Evolutionary conservation across 2,329 filamentous ascomycete species (phyloP).

Genomic region (Calonectria pteridis): DNA sequence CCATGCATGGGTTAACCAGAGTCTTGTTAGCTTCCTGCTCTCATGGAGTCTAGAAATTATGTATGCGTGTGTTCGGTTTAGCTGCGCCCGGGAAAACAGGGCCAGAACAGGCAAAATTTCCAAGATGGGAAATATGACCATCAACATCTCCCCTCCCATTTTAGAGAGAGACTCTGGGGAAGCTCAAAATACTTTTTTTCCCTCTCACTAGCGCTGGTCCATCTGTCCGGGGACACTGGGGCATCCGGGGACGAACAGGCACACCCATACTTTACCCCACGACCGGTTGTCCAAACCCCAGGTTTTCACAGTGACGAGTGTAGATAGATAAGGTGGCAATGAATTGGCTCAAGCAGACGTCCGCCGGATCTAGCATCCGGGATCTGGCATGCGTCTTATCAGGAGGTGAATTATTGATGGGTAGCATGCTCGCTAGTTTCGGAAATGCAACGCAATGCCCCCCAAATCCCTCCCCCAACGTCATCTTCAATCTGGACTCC

Average conservation of each 20-base stretch:
- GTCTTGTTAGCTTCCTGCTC: not conserved
- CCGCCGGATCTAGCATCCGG: not conserved
- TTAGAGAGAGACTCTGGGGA: conserved; percentile 18
- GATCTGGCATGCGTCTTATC: conserved; percentile 1
- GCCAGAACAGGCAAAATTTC: conserved; percentile 23
- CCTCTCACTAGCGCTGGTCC: not conserved
- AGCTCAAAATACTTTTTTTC: not conserved
- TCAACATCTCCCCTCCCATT: not conserved
- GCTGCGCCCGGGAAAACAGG: conserved; percentile 1
- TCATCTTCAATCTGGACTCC: not conserved
- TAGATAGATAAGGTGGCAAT: not conserved
- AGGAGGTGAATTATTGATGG: not conserved
- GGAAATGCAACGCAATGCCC: not conserved
- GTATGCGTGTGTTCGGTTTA: not conserved
- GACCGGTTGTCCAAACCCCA: not conserved
- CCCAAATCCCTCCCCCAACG: conserved; percentile 2
- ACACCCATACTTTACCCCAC: not conserved
- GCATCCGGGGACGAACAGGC: not conserved
- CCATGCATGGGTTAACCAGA: not conserved
- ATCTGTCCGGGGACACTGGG: not conserved
- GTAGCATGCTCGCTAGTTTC: not conserved
- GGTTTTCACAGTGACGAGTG: not conserved
- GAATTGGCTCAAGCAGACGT: not conserved
- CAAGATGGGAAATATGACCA: conserved; percentile 14
- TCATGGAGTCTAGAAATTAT: not conserved